Conservation (phyloP, 805 yeast species). For the Lachancea sp. region DNA sequence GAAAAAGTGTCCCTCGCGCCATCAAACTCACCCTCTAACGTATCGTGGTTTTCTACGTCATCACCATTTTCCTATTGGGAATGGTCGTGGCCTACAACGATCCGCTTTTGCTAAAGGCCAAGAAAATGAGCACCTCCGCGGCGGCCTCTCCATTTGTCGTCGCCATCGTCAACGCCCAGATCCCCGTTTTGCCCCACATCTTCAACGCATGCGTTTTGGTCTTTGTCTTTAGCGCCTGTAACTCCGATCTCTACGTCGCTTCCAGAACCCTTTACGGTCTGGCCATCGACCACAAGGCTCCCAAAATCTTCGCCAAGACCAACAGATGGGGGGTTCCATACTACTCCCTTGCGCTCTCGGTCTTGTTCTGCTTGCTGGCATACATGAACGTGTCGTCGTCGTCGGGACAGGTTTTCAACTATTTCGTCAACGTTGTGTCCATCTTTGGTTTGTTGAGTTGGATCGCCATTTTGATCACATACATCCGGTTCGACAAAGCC, state of each 20-base stretch:
- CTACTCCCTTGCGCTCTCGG: constrained; percentile 46
- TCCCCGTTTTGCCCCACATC: constrained; percentile 62
- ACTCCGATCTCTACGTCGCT: constrained; percentile 71
- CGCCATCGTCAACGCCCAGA: constrained; percentile 60
- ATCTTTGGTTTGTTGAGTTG: constrained; percentile 71
- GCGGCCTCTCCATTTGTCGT: constrained; percentile 81
- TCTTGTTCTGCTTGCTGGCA: constrained; percentile 55
- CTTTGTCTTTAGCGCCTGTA: constrained; percentile 76
- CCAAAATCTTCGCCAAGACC: constrained; percentile 56
- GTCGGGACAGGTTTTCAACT: constrained; percentile 52
- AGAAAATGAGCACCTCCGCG: constrained; percentile 46
- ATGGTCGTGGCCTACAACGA: constrained; percentile 60
- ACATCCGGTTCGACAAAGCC: constrained; percentile 59
- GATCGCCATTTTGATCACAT: constrained; percentile 64
- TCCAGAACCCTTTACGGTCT: constrained; percentile 70
- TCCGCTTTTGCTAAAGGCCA: constrained; percentile 44
- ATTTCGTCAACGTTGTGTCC: constrained; percentile 71
- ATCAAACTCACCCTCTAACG: constrained; percentile 64
- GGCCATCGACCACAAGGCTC: constrained; percentile 69
- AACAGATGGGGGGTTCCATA: constrained; percentile 67
- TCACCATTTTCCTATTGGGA: constrained; percentile 57
- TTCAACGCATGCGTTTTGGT: constrained; percentile 72
- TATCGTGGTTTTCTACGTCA: constrained; percentile 55
- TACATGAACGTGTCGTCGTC: constrained; percentile 59
- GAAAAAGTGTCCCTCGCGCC: constrained; percentile 65